Evolutionary conservation across 768 basidiomycete species (phyloP).

Genomic region (Trametes cubensis): DNA sequence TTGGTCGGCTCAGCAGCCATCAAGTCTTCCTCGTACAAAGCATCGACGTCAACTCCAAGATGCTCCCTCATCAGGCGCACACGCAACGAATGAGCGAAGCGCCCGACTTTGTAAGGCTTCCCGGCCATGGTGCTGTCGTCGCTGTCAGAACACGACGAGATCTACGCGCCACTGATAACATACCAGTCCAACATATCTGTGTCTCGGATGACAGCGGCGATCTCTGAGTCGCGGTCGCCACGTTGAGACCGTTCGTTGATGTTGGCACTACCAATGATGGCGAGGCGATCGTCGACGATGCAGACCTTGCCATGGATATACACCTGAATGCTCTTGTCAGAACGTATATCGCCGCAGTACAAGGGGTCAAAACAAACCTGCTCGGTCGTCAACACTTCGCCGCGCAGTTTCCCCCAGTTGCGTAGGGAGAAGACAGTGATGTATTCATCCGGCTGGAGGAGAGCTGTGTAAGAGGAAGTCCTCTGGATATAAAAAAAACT

Average conservation of each 20-base stretch:
- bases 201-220: constrained; percentile 90
- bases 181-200: constrained; percentile 96
- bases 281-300: constrained; percentile 93
- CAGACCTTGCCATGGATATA: constrained; percentile 75
- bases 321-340: constrained; percentile 49
- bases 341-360: neutral
- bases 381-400: constrained; percentile 84
- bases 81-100: constrained; percentile 93
- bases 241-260: constrained; percentile 96
- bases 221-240: constrained; percentile 95
- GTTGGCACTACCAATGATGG: constrained; percentile 94
- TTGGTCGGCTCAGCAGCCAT: constrained; percentile 55
- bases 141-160: neutral
- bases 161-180: constrained; percentile 28
- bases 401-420: constrained; percentile 91
- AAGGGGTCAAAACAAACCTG: constrained; percentile 53
- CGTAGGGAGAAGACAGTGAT: constrained; percentile 89
- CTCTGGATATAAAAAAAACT: neutral
- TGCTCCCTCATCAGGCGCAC: constrained; percentile 97
- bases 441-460: constrained; percentile 84
- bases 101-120: constrained; percentile 90
- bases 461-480: neutral
- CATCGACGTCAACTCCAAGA: constrained; percentile 92
- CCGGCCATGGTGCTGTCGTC: constrained; percentile 84
- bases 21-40: constrained; percentile 75